Percentiles rank a stretch among this genome's conserved stretches.
phyloP scores from a whole-genome alignment of 2,329 filamentous ascomycete species.

The Ophiostoma perfectum region DNA sequence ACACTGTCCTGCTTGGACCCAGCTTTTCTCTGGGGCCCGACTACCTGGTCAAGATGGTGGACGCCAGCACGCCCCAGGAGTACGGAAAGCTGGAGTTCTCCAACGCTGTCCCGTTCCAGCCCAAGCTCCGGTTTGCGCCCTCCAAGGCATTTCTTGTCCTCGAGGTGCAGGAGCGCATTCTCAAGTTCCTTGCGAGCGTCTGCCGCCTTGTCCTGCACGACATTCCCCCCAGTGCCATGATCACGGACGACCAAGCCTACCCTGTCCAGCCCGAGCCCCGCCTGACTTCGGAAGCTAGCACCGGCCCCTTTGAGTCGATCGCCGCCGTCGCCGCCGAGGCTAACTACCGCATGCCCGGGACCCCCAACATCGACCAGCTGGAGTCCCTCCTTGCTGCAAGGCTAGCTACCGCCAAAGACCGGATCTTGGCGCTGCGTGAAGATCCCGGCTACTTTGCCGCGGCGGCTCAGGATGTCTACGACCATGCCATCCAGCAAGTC shows the following conservation, averaged over 20 bases:
- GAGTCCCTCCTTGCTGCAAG: constrained; percentile 32
- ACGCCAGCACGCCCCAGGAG: neutral
- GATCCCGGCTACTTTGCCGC: constrained; percentile 54
- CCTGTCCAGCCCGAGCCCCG: constrained; percentile 38
- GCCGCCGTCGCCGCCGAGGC: constrained; percentile 30
- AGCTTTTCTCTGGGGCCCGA: neutral
- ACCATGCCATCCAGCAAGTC: constrained; percentile 31
- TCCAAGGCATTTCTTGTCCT: constrained; percentile 41
- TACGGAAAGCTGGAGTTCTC: neutral
- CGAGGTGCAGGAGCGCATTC: constrained; percentile 45
- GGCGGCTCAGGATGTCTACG: constrained; percentile 34
- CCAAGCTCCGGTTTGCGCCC: neutral
- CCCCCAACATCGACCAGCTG: neutral
- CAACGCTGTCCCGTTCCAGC: neutral
- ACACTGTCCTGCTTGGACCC: neutral
- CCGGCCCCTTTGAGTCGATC: constrained; percentile 36
- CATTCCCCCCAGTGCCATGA: constrained; percentile 34
- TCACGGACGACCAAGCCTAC: constrained; percentile 24
- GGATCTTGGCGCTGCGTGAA: constrained; percentile 51
- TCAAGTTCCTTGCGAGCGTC: constrained; percentile 46
- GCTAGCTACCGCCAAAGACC: constrained; percentile 43
- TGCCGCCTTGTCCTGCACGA: constrained; percentile 48
- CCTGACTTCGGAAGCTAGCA: constrained; percentile 31
- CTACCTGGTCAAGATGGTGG: neutral
- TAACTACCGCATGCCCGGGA: constrained; percentile 2